Conservation (phyloP, 2,329 filamentous ascomycete species). For the Aspergillus ustus region DNA sequence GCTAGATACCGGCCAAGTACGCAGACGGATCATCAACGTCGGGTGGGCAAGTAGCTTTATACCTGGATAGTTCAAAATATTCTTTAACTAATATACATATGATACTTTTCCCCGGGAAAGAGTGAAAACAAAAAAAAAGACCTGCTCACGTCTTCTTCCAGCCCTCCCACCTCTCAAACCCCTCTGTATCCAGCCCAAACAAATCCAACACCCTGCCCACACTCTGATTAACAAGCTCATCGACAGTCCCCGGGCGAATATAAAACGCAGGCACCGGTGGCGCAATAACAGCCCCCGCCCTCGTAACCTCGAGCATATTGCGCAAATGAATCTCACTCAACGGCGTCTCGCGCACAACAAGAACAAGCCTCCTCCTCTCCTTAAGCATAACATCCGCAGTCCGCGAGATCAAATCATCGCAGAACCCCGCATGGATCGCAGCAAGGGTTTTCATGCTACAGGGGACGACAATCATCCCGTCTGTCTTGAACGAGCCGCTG, state of each 20-base stretch:
- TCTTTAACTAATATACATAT: too few species aligned
- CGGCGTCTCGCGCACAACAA: conserved; percentile 52
- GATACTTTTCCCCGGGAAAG: not conserved
- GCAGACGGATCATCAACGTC: too few species aligned
- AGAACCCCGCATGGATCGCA: conserved; percentile 46
- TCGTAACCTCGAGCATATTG: conserved; percentile 51
- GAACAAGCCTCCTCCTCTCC: conserved; percentile 46
- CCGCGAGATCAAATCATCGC: conserved; percentile 52
- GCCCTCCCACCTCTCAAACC: conserved; percentile 36
- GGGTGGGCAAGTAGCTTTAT: too few species aligned
- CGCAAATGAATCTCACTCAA: conserved; percentile 52
- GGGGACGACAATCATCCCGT: conserved; percentile 54
- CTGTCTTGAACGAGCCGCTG: conserved; percentile 50
- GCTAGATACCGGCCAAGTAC: too few species aligned
- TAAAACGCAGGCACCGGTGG: conserved; percentile 54
- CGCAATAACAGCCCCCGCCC: conserved; percentile 48
- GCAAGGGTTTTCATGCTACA: conserved; percentile 57
- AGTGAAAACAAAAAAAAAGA: not conserved
- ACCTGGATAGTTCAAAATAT: too few species aligned
- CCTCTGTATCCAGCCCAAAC: conserved; percentile 48
- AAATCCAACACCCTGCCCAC: conserved; percentile 54
- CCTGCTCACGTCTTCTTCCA: conserved; percentile 6
- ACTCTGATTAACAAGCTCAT: conserved; percentile 52
- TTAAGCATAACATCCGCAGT: conserved; percentile 55
- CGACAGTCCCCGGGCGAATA: conserved; percentile 43